Evolutionary conservation across 805 yeast species (phyloP).

Genomic region (Jamesozyma jinghongensis): DNA sequence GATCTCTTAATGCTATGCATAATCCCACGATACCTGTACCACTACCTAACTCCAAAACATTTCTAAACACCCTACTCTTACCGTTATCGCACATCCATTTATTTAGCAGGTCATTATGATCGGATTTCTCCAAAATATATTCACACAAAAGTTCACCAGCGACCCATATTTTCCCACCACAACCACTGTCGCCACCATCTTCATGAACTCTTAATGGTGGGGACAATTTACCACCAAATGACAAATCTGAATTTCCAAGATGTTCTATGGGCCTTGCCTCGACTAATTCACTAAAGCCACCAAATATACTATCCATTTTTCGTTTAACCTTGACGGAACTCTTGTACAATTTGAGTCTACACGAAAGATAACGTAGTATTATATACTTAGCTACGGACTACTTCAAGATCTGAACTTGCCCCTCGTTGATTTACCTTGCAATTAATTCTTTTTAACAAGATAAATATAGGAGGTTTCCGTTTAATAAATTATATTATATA

Average conservation of each 20-base stretch:
- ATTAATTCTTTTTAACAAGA: too few species aligned
- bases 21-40: constrained; percentile 52
- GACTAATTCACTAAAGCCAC: constrained; percentile 11
- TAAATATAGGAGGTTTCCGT: too few species aligned
- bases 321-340: too few species aligned
- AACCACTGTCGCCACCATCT: constrained; percentile 52
- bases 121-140: constrained; percentile 31
- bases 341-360: too few species aligned
- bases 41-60: constrained; percentile 44
- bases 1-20: constrained; percentile 24
- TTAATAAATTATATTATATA: too few species aligned
- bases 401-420: too few species aligned
- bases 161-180: constrained; percentile 58
- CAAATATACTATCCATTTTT: constrained; percentile 13
- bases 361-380: too few species aligned
- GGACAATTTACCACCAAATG: constrained; percentile 33
- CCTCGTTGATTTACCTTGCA: too few species aligned
- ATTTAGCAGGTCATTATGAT: constrained; percentile 6
- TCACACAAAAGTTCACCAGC: constrained; percentile 48
- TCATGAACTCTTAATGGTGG: constrained; percentile 36
- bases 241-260: constrained; percentile 32
- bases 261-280: constrained; percentile 20
- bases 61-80: constrained; percentile 12
- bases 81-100: constrained; percentile 6
- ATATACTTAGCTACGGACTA: too few species aligned